Evolutionary conservation across 805 yeast species (phyloP), one percentile per base, ranked within the genome.

Genomic region (Kluyveromyces lactis): DNA sequence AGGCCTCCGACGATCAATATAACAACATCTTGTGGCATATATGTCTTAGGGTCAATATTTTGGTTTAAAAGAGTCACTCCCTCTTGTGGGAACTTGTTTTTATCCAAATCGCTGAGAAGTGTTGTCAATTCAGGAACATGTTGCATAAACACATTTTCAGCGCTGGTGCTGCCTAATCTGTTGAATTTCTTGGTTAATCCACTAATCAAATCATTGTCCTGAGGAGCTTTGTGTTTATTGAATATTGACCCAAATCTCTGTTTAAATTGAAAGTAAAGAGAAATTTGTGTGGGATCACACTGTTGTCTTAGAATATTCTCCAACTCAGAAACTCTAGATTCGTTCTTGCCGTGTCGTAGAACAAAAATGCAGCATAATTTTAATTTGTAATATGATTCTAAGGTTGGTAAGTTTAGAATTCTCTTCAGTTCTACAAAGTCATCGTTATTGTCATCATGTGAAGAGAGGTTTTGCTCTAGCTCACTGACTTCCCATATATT

Each of bases 401-500:
- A 47, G 11, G 71, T 67, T 3, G 67, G 55, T n/a, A 58, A 48
- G 13, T 45, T 50, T n/a, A 90, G 49, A n/a, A 84, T 46, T 30
- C 68, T 68, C 42, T 76, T 70, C 42, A 90, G 53, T 32, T 72
- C 75, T 33, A 68, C 61, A 19, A 75, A 68, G 50, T 87, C 87
- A 0, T 60, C 52, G 31, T 68, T 62, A 48, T 78, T 82, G 34
- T 70, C 71, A 36, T 75, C 79, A 42, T 69, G 75, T 43, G 89
- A 78, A 1, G 86, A 79, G 42, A 92, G 67, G 31, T 80, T 75
- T 61, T 92, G 99, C 61, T 92, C 96, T 33, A 89, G 66, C 61
- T 90, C 97, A 46, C 95, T 82, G 2, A 87, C 73, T 43, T 81
- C 86, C 82, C 96, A 84, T 38, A 90, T 66, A 46, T 83, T 69